Evolutionary conservation across 2,329 filamentous ascomycete species (phyloP).

Genomic region (Tolypocladium ophioglossoides): DNA sequence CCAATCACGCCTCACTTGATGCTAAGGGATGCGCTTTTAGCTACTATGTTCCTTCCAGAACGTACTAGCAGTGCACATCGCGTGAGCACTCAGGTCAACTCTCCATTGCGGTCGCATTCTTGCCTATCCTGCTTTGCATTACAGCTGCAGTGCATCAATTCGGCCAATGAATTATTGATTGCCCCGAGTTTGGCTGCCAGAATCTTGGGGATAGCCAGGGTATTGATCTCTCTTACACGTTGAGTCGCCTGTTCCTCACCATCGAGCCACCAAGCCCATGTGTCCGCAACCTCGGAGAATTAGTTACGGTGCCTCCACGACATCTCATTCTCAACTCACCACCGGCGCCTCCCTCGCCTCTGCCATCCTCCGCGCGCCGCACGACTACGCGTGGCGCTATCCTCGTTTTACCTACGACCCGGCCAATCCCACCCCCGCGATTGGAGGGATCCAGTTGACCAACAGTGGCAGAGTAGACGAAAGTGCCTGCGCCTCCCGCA

Average conservation of each 20-base stretch:
- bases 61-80: too few relatives aligned
- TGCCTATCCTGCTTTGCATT: too few relatives aligned
- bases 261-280: too few relatives aligned
- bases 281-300: too few relatives aligned
- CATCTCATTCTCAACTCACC: neutral
- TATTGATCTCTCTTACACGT: too few relatives aligned
- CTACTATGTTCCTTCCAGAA: neutral
- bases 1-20: slow-evolving; percentile 15
- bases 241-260: too few relatives aligned
- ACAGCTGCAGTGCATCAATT: neutral
- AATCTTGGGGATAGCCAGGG: too few relatives aligned
- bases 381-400: neutral
- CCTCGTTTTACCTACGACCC: neutral
- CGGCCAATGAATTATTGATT: neutral
- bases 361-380: too few relatives aligned
- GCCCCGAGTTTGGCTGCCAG: neutral
- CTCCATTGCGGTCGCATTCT: too few relatives aligned
- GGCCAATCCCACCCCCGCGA: neutral
- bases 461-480: neutral
- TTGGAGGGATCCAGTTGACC: neutral
- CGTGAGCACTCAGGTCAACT: too few relatives aligned
- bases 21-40: neutral
- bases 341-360: neutral
- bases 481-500: neutral
- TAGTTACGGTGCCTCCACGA: neutral